Evolutionary conservation across 2,329 filamentous ascomycete genomes (phyloP).

Genomic region (Bipolaris gigantea): DNA sequence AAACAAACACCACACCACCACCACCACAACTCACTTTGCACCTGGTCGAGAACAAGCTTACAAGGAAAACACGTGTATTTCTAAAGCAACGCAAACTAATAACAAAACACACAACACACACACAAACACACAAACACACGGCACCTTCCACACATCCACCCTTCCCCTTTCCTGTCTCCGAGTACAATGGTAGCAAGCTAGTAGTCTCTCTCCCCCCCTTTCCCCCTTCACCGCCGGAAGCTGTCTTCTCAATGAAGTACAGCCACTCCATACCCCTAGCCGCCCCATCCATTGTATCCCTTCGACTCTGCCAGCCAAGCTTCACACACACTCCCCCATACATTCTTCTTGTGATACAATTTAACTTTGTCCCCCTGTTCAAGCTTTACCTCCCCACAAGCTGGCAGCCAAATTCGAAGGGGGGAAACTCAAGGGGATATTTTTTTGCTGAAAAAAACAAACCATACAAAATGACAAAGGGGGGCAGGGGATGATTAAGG

Average conservation of each 20-base stretch:
- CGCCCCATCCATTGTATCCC: conserved; percentile 21
- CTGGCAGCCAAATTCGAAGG: conserved; percentile 46
- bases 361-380: conserved; percentile 43
- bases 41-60: background rate
- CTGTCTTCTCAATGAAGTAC: conserved; percentile 24
- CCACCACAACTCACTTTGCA: background rate
- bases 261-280: conserved; percentile 18
- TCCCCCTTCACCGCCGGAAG: conserved; percentile 31
- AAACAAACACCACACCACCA: background rate
- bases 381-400: conserved; percentile 47
- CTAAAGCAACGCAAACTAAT: conserved; percentile 17
- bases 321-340: conserved; percentile 9
- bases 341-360: conserved; percentile 33
- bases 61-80: conserved; percentile 12
- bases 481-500: conserved; percentile 39
- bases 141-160: conserved; percentile 5
- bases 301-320: conserved; percentile 26
- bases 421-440: conserved; percentile 41
- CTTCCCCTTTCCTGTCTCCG: conserved; percentile 12
- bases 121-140: no score
- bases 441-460: conserved; percentile 22
- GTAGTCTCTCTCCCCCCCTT: conserved; percentile 12
- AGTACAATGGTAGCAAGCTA: conserved; percentile 34
- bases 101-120: no score
- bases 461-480: conserved; percentile 33